A percentile compares a stretch with the other conserved stretches of the same genome.
Conservation (phyloP, 306 rosid genomes). For the Vigna angularis region DNA sequence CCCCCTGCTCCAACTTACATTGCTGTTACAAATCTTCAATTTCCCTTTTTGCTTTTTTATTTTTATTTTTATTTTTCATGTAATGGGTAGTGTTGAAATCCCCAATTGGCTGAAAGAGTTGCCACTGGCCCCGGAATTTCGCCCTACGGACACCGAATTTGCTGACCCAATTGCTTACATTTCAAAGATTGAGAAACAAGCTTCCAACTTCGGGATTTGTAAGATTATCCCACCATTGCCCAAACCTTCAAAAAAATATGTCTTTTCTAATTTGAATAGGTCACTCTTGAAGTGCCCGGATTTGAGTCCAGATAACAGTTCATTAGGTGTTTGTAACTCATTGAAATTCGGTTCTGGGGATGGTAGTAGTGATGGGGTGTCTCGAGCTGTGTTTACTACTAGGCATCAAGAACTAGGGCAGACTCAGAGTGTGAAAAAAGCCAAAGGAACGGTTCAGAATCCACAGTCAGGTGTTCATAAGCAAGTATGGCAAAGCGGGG, state of each 20-base stretch:
- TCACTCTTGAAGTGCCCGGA: slow-evolving; percentile 82
- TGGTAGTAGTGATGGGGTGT: slow-evolving; percentile 59
- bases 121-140: slow-evolving; percentile 96
- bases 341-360: slow-evolving; percentile 50
- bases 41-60: not conserved
- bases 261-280: slow-evolving; percentile 77
- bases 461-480: slow-evolving; percentile 64
- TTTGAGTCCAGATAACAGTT: slow-evolving; percentile 53
- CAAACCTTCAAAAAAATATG: slow-evolving; percentile 85
- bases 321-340: slow-evolving; percentile 43
- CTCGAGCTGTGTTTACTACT: slow-evolving; percentile 87
- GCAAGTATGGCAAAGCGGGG: slow-evolving; percentile 99
- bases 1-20: slow-evolving; percentile 41
- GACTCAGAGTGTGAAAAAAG: slow-evolving; percentile 61
- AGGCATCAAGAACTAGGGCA: slow-evolving; percentile 97
- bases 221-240: slow-evolving; percentile 96
- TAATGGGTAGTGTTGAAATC: slow-evolving; percentile 84
- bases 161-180: slow-evolving; percentile 97
- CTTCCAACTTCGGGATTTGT: slow-evolving; percentile 88
- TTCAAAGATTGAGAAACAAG: slow-evolving; percentile 97
- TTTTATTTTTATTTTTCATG: slow-evolving; percentile 24
- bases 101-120: slow-evolving; percentile 86
- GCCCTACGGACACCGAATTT: slow-evolving; percentile 94
- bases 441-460: slow-evolving; percentile 68
- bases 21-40: slow-evolving; percentile 46